Evolutionary conservation across 495 filamentous ascomycete species (phyloP).

Genomic region (Talaromyces borbonicus): DNA sequence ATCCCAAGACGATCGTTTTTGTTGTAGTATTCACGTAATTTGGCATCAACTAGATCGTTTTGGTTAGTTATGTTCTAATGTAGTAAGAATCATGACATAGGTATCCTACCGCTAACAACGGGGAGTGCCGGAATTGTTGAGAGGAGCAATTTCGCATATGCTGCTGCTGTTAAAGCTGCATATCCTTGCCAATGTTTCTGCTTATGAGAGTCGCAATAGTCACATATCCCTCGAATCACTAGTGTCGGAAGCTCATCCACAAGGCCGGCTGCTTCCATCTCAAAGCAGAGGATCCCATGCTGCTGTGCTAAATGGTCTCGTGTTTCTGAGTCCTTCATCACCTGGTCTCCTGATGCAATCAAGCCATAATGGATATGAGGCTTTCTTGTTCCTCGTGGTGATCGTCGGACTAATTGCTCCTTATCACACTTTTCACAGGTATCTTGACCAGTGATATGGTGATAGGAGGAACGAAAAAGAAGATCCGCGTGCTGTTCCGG

Average conservation of each 20-base stretch:
- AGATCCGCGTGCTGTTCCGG: slow-evolving; percentile 12
- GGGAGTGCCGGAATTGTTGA: background rate
- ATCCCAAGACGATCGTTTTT: slow-evolving; percentile 16
- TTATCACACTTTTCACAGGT: slow-evolving; percentile 14
- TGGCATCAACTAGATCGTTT: background rate
- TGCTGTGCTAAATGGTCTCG: slow-evolving; percentile 14
- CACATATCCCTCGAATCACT: slow-evolving; percentile 26
- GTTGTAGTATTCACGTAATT: slow-evolving; percentile 7
- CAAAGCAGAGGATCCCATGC: slow-evolving; percentile 25
- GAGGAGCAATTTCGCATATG: slow-evolving; percentile 14
- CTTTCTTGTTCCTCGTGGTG: slow-evolving; percentile 6
- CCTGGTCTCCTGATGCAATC: slow-evolving; percentile 18
- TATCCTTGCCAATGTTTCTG: slow-evolving; percentile 28
- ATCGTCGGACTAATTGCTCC: slow-evolving; percentile 5
- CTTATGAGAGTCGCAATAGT: slow-evolving; percentile 30
- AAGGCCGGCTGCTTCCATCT: too few species aligned
- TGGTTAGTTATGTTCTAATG: background rate
- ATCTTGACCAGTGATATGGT: slow-evolving; percentile 7
- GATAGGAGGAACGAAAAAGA: slow-evolving; percentile 14
- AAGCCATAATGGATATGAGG: slow-evolving; percentile 14
- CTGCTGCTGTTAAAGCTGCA: slow-evolving; percentile 21
- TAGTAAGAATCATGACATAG: background rate
- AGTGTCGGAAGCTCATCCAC: slow-evolving; percentile 20
- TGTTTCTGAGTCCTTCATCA: slow-evolving; percentile 19
- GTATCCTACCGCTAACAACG: background rate